Evolutionary conservation across 176 grass and related monocot genomes (phyloP).

Genomic region (Rhynchospora breviuscula): DNA sequence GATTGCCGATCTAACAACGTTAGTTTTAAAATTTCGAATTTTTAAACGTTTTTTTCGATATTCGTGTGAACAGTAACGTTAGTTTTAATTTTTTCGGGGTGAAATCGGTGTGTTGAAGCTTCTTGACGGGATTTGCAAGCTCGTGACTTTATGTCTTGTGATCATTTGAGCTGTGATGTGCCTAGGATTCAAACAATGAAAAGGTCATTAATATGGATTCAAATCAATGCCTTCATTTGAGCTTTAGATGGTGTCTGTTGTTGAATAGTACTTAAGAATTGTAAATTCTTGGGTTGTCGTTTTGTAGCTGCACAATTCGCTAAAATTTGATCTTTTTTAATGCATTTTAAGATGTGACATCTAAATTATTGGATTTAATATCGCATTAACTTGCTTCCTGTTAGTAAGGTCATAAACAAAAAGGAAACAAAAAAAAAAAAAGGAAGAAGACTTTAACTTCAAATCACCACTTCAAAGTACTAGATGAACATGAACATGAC

Average conservation of each 20-base stretch:
- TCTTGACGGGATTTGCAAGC: not conserved
- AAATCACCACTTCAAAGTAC: not conserved
- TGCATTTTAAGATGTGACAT: too few relatives aligned
- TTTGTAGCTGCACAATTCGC: not conserved
- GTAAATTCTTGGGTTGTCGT: not conserved
- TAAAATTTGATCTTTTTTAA: too few relatives aligned
- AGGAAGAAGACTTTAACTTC: not conserved
- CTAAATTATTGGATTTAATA: too few relatives aligned
- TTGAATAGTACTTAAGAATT: not conserved
- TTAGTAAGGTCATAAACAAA: not conserved
- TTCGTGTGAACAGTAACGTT: too few relatives aligned
- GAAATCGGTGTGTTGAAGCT: not conserved
- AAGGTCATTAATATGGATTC: not conserved
- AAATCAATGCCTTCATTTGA: not conserved
- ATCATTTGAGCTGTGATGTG: not conserved
- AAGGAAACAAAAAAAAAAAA: not conserved
- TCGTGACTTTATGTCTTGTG: not conserved
- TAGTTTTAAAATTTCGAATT: too few relatives aligned
- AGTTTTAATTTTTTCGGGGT: too few relatives aligned
- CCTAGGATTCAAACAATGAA: not conserved
- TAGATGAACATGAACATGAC: not conserved
- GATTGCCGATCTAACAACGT: too few relatives aligned
- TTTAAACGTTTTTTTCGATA: too few relatives aligned
- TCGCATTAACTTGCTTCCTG: too few relatives aligned
- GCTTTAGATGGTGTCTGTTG: not conserved